These are phyloP conservation scores for Phellinidium pouzarii DNA, from an alignment of 1,284 basidiomycete species.

Conservation along the genomic window DNA sequence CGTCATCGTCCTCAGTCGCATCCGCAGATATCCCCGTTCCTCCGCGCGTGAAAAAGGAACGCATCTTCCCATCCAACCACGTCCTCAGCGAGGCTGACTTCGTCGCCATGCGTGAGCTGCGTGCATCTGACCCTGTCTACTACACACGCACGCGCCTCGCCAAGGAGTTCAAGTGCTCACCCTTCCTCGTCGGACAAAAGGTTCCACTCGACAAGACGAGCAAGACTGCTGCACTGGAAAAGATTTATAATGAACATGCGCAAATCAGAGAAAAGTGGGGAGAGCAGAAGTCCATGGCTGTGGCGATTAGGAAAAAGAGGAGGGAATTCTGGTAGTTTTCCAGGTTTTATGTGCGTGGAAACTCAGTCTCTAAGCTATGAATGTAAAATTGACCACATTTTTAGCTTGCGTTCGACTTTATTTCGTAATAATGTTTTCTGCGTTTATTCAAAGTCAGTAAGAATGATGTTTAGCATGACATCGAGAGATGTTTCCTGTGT, in stretches of 20 bases:
- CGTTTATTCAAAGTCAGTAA: no score
- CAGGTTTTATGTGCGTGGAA: conserved; percentile 28
- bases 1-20: conserved; percentile 20
- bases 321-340: conserved; percentile 32
- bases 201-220: conserved; percentile 27
- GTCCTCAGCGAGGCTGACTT: conserved; percentile 47
- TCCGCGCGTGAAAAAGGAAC: conserved; percentile 32
- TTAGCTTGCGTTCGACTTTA: background rate
- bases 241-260: conserved; percentile 28
- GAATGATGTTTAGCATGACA: no score
- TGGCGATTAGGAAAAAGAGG: conserved; percentile 31
- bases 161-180: conserved; percentile 32
- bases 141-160: conserved; percentile 32
- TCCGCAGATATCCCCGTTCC: conserved; percentile 32
- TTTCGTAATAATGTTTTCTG: background rate
- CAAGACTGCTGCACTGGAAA: conserved; percentile 24
- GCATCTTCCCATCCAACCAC: conserved; percentile 29
- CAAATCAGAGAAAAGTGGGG: conserved; percentile 30
- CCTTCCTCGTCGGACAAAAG: conserved; percentile 30
- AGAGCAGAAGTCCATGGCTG: conserved; percentile 29
- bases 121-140: conserved; percentile 30
- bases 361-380: background rate
- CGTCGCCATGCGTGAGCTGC: conserved; percentile 48
- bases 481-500: no score
- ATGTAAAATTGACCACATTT: background rate